Evolutionary conservation across 2,329 filamentous ascomycete species (phyloP), one percentile per base, ranked within the genome.

Genomic region (Stemphylium lycopersici): DNA sequence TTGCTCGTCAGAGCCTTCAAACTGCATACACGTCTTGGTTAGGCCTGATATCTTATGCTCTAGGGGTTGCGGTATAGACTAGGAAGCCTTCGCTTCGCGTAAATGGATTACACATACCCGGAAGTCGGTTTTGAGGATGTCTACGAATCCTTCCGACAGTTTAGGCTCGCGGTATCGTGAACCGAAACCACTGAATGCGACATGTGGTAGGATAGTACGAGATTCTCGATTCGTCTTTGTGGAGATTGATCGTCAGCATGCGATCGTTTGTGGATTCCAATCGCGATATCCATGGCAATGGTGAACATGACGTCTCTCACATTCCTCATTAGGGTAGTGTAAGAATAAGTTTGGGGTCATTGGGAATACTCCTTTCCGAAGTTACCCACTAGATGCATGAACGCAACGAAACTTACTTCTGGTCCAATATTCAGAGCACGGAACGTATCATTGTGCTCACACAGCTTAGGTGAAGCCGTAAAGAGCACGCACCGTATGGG

Each of bases 401-500:
- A 38, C 37, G 63, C 61, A 61, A 57, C 32, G 59, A 62, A 60
- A 69, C 72, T 67, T 71, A 74, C 71, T 45, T 69, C 65, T 31
- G 63, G 62, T 26, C 68, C 72, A 56, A 63, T 47, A 56, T 72
- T 84, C 62, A 93, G 79, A 1, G 91, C 86, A 56, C 95, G 85
- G 43, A 96, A 90, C 1, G 84, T 85, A 70, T 96, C 90, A 70
- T 99, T 99, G 78, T 99, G 95, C 72, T 92, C 87, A 73, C 84
- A 86, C 7, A 96, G 72, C 38, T 84, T 81, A 22, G 86, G 75
- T 1, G 87, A 81, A 11, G 91, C 89, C 46, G 87, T 89, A 78
- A 99, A 95, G 75, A 90, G 89, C 8, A 98, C 81, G 69, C 93
- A 96, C 41, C 93, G 89, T 64, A 96, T 89, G 2, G 90, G 88